Base-by-base conservation (phyloP, 805 yeast genomes). In the Grigorovia yakushimaensis region DNA sequence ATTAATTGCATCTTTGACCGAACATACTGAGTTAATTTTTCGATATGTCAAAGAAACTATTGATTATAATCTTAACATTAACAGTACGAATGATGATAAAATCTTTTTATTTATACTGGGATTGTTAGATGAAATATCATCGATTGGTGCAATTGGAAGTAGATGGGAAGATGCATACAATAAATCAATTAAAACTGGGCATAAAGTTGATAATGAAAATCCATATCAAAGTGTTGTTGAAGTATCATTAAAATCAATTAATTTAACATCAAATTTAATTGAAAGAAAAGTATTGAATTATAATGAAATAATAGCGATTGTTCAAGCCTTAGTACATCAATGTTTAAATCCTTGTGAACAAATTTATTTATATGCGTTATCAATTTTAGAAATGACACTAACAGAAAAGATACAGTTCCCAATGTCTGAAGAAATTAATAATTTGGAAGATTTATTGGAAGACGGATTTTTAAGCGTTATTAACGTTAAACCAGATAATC, bases 311-410 rank as follows among this genome's bases (percentile, higher is more conserved):
- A 62, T 68, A 53, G 83, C 95, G 1, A 69, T 86, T 50, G 71
- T 84, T 24, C 91, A 87, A 59, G 94, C 94, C 0, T 71, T 88
- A 46, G 88, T 93, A 0, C 91, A 84, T 57, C 96, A 89, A 62
- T 85, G 96, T 61, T 75, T 84, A 60, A 88, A 88, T 57, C 95
- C 96, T 18, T 86, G 95, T 61, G 71, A 86, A 23, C 88, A 85
- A 58, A 69, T 88, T 10, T 70, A 95, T 38, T 64, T 74, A 0
- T 77, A 73, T 61, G 89, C 95, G 0, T 65, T 88, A 39, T 72
- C 73, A 19, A 64, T 77, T 0, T 71, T 89, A 45, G 84, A 84
- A 49, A 66, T 41, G 11, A 43, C 80, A 37, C 47, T 71, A 11
- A 52, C 64, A 5, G 59, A 67, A 22, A 57, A 65, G 10, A 59